Evolutionary conservation across 2,329 filamentous ascomycete genomes (phyloP), one percentile per base, ranked within the genome.

Genomic region (Xylaria sp.): DNA sequence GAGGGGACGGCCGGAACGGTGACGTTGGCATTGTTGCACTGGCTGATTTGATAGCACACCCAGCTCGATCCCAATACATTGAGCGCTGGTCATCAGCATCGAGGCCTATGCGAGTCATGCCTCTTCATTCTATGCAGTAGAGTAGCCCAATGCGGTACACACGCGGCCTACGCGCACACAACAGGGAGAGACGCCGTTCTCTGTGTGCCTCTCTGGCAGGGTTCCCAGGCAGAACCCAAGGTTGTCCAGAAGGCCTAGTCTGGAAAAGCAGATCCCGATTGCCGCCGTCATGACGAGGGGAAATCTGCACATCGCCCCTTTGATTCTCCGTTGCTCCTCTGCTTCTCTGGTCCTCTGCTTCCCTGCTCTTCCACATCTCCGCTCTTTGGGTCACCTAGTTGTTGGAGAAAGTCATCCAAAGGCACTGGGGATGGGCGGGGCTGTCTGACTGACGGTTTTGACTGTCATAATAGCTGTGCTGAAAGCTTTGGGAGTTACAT

Each of bases 1-100:
- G 73, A 73, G 66, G 73, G 71, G 73, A 69, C 44, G 71, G 66
- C 61, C 73, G 73, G 72, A 69, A 67, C 69, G 73, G 63, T 69
- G 70, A 69, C 73, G 71, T 74, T 18, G 18, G 41, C 69, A 51
- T 46, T n/a, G 63, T 63, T 55, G 65, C 44, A 63, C 39, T 56
- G 64, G 62, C 37, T 64, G 51, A 18, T 50, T 44, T 64, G 51
- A 18, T 44, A 52, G 63, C 48, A 55, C 23, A 46, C 51, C 37
- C 23, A 55, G 51, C 37, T 34, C 39, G 65, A 58, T 55, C 34
- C 44, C 10, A 60, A 61, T 15, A 31, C 41, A 20, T 48, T 13
- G 44, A 8, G 51, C 67, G 60, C 15, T n/a, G 66, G 60, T 57
- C 55, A 57, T 48, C 55, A 56, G 54, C 55, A 31, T 15, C 8